These are phyloP conservation scores for Sordariomycetes sp. DNA, from an alignment of 2,329 filamentous ascomycete genomes.

Conservation along the genomic window DNA sequence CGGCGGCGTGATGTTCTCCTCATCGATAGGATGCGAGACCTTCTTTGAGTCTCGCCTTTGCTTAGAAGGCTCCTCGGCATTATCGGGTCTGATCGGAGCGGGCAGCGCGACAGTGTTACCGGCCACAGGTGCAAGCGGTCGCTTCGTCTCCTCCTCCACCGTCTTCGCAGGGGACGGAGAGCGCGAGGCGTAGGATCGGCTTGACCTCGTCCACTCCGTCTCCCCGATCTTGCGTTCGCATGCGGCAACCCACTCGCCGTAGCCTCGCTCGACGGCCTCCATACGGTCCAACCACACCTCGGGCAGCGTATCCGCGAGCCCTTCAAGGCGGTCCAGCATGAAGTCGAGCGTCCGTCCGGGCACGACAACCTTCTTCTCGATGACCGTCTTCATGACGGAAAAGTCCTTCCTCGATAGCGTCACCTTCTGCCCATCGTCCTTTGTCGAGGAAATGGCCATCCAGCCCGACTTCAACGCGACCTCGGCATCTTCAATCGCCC, in stretches of 20 bases:
- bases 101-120: conserved; percentile 9
- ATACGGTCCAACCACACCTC: conserved; percentile 82
- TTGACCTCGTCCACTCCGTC: conserved; percentile 40
- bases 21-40: neutral
- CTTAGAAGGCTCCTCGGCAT: conserved; percentile 3
- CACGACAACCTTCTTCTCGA: conserved; percentile 60
- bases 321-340: conserved; percentile 82
- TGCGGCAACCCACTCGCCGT: conserved; percentile 70
- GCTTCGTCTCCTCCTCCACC: neutral
- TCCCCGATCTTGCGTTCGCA: conserved; percentile 68
- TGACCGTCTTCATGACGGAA: conserved; percentile 47
- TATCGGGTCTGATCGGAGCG: conserved; percentile 4
- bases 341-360: conserved; percentile 69
- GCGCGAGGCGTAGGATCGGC: neutral
- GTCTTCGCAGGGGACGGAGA: neutral
- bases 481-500: conserved; percentile 57
- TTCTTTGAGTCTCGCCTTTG: neutral
- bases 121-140: neutral
- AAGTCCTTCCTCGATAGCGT: conserved; percentile 36
- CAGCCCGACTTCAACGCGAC: conserved; percentile 57
- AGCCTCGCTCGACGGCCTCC: conserved; percentile 69
- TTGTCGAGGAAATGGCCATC: conserved; percentile 40
- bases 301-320: conserved; percentile 72
- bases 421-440: conserved; percentile 4
- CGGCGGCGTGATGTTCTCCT: conserved; percentile 1